Evolutionary conservation across 2,329 filamentous ascomycete genomes (phyloP).

Genomic region (Xylaria sp.): DNA sequence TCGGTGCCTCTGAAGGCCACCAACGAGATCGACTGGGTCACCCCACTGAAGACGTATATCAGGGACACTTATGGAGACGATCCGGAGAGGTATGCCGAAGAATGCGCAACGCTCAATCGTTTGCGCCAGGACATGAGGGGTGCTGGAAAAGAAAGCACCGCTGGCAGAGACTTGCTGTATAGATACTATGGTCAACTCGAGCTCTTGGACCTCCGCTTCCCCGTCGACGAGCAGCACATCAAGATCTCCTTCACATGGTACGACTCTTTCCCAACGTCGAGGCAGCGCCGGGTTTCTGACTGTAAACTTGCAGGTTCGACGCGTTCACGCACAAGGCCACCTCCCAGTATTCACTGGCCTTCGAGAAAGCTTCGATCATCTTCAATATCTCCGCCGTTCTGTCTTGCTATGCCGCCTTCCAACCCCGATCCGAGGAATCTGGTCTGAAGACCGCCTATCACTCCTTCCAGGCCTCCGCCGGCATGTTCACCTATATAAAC

Average conservation of each 20-base stretch:
- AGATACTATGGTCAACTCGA: slow-evolving; percentile 98
- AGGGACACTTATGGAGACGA: slow-evolving; percentile 93
- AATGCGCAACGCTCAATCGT: slow-evolving; percentile 92
- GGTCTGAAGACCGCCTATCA: slow-evolving; percentile 97
- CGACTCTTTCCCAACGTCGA: slow-evolving; percentile 22
- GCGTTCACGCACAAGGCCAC: slow-evolving; percentile 99
- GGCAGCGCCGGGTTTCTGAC: slow-evolving; percentile 20
- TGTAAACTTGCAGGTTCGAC: slow-evolving; percentile 72
- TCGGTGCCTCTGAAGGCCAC: slow-evolving; percentile 90
- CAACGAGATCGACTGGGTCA: slow-evolving; percentile 98
- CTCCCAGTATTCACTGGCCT: slow-evolving; percentile 92
- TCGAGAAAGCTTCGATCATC: slow-evolving; percentile 98
- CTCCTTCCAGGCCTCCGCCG: slow-evolving; percentile 95
- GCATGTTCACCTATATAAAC: slow-evolving; percentile 99
- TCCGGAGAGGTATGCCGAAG: slow-evolving; percentile 91
- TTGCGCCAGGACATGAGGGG: slow-evolving; percentile 98
- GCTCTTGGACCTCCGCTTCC: slow-evolving; percentile 89
- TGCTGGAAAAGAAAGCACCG: slow-evolving; percentile 93
- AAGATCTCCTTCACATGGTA: slow-evolving; percentile 99
- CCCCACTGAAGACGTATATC: slow-evolving; percentile 90
- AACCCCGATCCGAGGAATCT: slow-evolving; percentile 88
- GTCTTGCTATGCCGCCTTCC: slow-evolving; percentile 91
- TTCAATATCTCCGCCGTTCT: slow-evolving; percentile 99
- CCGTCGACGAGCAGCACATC: slow-evolving; percentile 98
- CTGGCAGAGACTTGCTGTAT: slow-evolving; percentile 90